A percentile compares a stretch with the other conserved stretches of the same genome.
Conservation (phyloP, 1,139 yeast species). For the Hyphopichia pseudoburtonii region DNA sequence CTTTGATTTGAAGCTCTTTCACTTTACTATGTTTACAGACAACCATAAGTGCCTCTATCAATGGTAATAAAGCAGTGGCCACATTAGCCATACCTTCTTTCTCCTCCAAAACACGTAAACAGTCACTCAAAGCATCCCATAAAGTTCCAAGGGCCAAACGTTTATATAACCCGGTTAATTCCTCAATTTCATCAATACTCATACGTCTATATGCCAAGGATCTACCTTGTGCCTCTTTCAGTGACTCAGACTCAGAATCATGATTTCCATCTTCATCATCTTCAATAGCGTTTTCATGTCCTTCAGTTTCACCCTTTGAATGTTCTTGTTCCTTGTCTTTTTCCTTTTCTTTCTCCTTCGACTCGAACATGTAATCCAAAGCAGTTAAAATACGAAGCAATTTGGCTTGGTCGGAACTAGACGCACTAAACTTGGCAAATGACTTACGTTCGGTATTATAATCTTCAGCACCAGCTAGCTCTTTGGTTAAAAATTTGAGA, state of each 20-base stretch:
- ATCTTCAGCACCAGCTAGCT: slow-evolving; percentile 40
- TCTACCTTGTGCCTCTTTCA: slow-evolving; percentile 13
- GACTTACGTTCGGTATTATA: slow-evolving; percentile 52
- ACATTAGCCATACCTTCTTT: slow-evolving; percentile 53
- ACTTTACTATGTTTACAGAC: slow-evolving; percentile 87
- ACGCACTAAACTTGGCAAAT: slow-evolving; percentile 70
- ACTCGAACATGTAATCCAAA: slow-evolving; percentile 75
- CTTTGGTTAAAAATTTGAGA: slow-evolving; percentile 49
- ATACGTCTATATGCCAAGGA: not conserved
- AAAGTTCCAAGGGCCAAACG: slow-evolving; percentile 70
- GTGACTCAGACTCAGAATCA: slow-evolving; percentile 16
- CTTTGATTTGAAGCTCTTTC: slow-evolving; percentile 61
- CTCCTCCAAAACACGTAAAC: slow-evolving; percentile 61
- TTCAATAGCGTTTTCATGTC: slow-evolving; percentile 10
- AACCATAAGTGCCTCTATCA: slow-evolving; percentile 92
- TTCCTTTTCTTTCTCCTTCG: slow-evolving; percentile 24
- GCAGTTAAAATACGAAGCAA: slow-evolving; percentile 83
- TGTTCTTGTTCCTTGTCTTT: slow-evolving; percentile 2
- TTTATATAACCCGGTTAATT: slow-evolving; percentile 62
- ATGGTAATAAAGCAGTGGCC: slow-evolving; percentile 80
- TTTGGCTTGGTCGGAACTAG: slow-evolving; percentile 87
- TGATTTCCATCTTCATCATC: slow-evolving; percentile 23
- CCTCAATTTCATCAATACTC: slow-evolving; percentile 36
- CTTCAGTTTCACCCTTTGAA: no score
- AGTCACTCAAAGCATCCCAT: slow-evolving; percentile 86